phyloP scores from a whole-genome alignment of 225 moss, liverwort and hornwort genomes.

The Pleurozium schreberi region DNA sequence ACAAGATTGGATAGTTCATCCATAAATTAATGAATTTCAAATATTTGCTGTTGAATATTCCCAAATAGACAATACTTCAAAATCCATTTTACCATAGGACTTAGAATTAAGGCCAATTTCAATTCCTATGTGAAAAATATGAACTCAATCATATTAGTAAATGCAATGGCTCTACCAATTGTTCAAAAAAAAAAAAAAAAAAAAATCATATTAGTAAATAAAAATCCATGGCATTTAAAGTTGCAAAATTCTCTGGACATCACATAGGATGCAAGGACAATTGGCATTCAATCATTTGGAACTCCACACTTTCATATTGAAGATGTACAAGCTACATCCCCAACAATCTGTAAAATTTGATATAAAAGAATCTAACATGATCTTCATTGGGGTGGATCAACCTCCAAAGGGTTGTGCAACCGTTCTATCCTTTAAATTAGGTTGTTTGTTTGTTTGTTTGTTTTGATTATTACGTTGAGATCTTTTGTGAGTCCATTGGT shows the following conservation, averaged over 20 bases:
- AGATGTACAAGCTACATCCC: neutral
- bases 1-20: neutral
- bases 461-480: no score
- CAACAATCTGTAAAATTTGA: neutral
- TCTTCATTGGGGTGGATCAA: neutral
- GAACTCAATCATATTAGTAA: no score
- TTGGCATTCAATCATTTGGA: neutral
- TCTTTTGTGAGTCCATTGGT: no score
- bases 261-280: neutral
- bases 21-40: neutral
- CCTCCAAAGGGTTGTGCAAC: neutral
- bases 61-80: neutral
- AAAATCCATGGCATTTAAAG: neutral
- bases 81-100: neutral
- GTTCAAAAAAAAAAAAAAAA: no score
- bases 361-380: neutral
- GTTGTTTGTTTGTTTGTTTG: no score
- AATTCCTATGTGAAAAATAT: neutral
- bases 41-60: no score
- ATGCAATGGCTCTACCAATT: no score
- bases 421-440: no score
- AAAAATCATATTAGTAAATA: no score
- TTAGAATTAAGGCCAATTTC: neutral
- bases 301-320: neutral
- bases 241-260: neutral